These are phyloP conservation scores for Dothistroma septosporum DNA, from an alignment of 2,329 filamentous ascomycete genomes.

Conservation along the genomic window DNA sequence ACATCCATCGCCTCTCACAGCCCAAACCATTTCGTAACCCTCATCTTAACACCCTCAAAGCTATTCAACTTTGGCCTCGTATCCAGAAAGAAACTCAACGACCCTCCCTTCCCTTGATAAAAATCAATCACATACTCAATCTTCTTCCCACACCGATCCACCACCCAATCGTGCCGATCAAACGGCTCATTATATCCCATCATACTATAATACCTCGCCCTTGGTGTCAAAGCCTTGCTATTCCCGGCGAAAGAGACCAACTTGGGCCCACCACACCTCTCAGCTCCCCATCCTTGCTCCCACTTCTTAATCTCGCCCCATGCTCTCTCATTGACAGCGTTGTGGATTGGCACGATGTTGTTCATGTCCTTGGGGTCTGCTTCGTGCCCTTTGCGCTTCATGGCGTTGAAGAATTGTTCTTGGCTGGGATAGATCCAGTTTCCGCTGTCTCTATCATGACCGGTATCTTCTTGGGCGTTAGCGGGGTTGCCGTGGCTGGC, in stretches of 20 bases:
- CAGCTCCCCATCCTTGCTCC: conserved; percentile 63
- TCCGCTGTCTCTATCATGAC: conserved; percentile 63
- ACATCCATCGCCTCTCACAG: conserved; percentile 10
- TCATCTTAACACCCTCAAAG: conserved; percentile 58
- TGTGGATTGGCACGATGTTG: conserved; percentile 93
- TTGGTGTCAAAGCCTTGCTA: conserved; percentile 64
- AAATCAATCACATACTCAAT: conserved; percentile 98
- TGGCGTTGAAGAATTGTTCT: conserved; percentile 96
- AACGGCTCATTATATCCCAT: conserved; percentile 90
- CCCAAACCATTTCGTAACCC: conserved; percentile 37
- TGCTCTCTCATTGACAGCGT: conserved; percentile 94
- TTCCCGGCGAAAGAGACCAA: conserved; percentile 78
- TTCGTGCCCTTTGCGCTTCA: conserved; percentile 83
- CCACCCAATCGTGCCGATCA: conserved; percentile 94
- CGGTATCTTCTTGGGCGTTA: conserved; percentile 76
- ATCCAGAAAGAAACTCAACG: conserved; percentile 61
- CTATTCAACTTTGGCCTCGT: conserved; percentile 63
- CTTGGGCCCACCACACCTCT: conserved; percentile 72
- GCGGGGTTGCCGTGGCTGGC: conserved; percentile 37
- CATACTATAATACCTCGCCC: conserved; percentile 71
- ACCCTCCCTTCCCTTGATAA: conserved; percentile 66
- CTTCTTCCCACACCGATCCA: conserved; percentile 80
- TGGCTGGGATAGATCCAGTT: conserved; percentile 98
- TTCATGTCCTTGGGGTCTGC: conserved; percentile 72
- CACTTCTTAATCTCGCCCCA: conserved; percentile 89